Evolutionary conservation across 1,284 basidiomycete species (phyloP).

Genomic region (Cystobasidium pallidum): DNA sequence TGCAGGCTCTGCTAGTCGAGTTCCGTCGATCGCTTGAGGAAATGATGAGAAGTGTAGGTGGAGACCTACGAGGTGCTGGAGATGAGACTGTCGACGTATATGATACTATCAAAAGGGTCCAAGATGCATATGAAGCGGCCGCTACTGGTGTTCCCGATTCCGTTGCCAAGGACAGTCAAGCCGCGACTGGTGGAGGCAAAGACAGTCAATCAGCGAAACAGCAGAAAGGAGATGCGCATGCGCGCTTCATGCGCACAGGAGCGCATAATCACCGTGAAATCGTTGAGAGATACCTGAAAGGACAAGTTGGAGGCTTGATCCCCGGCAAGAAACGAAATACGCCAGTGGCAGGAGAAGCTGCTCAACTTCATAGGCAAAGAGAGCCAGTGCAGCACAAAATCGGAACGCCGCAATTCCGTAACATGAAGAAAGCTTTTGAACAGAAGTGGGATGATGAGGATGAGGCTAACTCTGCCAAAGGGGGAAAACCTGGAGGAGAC

Average conservation of each 20-base stretch:
- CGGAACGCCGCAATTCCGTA: slow-evolving; percentile 30
- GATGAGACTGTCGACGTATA: slow-evolving; percentile 6
- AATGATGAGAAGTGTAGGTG: slow-evolving; percentile 10
- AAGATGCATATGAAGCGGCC: slow-evolving; percentile 21
- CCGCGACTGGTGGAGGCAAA: slow-evolving; percentile 9
- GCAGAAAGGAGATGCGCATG: slow-evolving; percentile 1
- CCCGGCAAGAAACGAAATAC: slow-evolving; percentile 14
- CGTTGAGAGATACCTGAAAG: slow-evolving; percentile 33
- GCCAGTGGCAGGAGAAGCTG: neutral
- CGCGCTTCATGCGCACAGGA: slow-evolving; percentile 20
- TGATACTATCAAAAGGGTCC: slow-evolving; percentile 11
- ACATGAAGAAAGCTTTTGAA: slow-evolving; percentile 39
- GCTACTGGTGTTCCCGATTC: neutral
- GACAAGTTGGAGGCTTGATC: neutral
- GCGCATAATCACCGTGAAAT: slow-evolving; percentile 36
- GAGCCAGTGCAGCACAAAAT: slow-evolving; percentile 11
- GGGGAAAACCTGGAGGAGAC: neutral
- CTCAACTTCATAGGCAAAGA: neutral
- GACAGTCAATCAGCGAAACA: neutral
- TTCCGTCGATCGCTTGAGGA: slow-evolving; percentile 22
- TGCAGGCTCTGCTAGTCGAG: slow-evolving; percentile 18
- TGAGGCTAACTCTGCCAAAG: neutral
- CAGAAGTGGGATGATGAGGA: slow-evolving; percentile 29
- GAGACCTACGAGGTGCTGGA: neutral
- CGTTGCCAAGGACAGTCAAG: neutral